Conservation (phyloP, 495 filamentous ascomycete species). For the Evernia prunastri region DNA sequence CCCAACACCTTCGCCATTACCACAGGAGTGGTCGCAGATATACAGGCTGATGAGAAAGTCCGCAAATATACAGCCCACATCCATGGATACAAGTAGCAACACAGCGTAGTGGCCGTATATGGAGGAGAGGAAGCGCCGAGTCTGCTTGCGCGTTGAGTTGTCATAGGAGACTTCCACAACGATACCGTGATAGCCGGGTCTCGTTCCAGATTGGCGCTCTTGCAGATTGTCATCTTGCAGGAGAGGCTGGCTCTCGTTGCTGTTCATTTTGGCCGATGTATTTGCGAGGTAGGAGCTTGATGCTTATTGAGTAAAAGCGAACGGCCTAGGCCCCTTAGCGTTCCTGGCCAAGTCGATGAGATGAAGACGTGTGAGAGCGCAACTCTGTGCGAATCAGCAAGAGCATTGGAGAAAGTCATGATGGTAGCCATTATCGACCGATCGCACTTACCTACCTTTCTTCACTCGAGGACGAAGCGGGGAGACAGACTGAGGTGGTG, state of each 20-base stretch:
- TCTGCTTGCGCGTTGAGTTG: slow-evolving; percentile 18
- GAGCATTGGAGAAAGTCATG: not conserved
- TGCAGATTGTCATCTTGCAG: not conserved
- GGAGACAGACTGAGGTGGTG: not conserved
- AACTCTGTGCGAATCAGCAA: not conserved
- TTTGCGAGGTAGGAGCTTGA: not conserved
- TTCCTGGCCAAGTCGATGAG: not conserved
- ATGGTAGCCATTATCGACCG: not conserved
- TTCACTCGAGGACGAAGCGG: not conserved
- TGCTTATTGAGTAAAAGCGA: not conserved
- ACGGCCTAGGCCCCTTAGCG: not conserved
- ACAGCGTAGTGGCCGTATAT: slow-evolving; percentile 53
- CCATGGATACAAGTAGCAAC: slow-evolving; percentile 48
- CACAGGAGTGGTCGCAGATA: slow-evolving; percentile 47
- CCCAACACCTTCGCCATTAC: slow-evolving; percentile 27
- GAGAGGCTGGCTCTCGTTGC: slow-evolving; percentile 15
- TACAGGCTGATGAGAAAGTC: slow-evolving; percentile 57
- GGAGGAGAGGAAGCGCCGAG: slow-evolving; percentile 43
- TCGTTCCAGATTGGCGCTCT: not conserved
- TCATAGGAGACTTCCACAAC: slow-evolving; percentile 11
- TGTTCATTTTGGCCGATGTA: not conserved
- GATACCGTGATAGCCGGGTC: slow-evolving; percentile 7
- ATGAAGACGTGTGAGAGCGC: not conserved
- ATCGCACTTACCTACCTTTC: slow-evolving; percentile 7
- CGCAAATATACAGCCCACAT: slow-evolving; percentile 53